Evolutionary conservation across 345 rosid species (phyloP).

Genomic region (Linum tenue): DNA sequence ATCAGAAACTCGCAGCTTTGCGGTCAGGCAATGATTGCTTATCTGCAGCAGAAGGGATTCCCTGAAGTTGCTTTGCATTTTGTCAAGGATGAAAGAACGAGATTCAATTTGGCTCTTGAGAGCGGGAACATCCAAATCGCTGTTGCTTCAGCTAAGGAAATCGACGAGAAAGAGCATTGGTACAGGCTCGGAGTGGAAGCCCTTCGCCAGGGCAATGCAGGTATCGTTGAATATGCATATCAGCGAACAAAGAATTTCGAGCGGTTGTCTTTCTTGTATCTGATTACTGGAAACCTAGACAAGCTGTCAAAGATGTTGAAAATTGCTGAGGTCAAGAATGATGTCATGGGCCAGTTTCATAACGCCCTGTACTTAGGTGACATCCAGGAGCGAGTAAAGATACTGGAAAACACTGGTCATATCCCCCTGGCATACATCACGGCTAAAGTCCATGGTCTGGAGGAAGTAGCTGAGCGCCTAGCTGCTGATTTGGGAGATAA

Average conservation of each 20-base stretch:
- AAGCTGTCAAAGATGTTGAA: constrained; percentile 83
- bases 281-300: constrained; percentile 72
- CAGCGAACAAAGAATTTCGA: constrained; percentile 95
- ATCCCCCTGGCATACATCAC: neutral
- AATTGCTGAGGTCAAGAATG: constrained; percentile 89
- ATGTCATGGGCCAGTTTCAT: constrained; percentile 84
- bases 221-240: constrained; percentile 89
- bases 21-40: constrained; percentile 95
- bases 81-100: constrained; percentile 87
- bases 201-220: constrained; percentile 92
- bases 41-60: constrained; percentile 91
- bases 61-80: constrained; percentile 98
- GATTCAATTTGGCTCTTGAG: constrained; percentile 73
- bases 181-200: constrained; percentile 92
- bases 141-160: constrained; percentile 61
- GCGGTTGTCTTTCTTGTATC: constrained; percentile 88
- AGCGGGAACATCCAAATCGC: too few relatives aligned
- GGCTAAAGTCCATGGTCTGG: constrained; percentile 35
- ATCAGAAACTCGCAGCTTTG: constrained; percentile 86
- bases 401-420: constrained; percentile 84
- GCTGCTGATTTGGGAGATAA: constrained; percentile 67
- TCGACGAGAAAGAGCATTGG: constrained; percentile 94
- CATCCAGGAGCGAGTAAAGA: constrained; percentile 75
- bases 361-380: constrained; percentile 38
- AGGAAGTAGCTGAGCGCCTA: constrained; percentile 60